A percentile compares a stretch with the other conserved stretches of the same genome.
Conservation (phyloP, 371 early-diverging fungal genomes). For the Thermomucor indicae-seudaticae region DNA sequence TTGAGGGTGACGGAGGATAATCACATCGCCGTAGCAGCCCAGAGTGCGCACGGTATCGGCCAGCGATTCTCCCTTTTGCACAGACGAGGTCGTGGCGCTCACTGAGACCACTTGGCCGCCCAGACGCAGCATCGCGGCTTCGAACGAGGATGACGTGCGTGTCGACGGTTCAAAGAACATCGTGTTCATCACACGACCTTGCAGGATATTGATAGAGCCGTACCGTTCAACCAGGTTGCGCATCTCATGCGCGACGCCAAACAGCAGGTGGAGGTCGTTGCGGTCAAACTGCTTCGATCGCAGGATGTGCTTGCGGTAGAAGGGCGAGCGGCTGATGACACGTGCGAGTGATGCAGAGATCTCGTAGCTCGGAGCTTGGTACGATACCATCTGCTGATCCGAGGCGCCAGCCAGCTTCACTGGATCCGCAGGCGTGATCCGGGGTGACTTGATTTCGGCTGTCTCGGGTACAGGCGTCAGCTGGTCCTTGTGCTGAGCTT, state of each 20-base stretch:
- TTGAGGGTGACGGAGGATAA: conserved; percentile 92
- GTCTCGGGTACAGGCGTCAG: conserved; percentile 6
- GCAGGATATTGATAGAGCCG: conserved; percentile 78
- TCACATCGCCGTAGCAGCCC: conserved; percentile 86
- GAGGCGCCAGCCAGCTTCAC: conserved; percentile 32
- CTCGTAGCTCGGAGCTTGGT: conserved; percentile 33
- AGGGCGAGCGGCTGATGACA: conserved; percentile 77
- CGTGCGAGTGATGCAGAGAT: conserved; percentile 63
- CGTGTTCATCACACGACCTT: conserved; percentile 88
- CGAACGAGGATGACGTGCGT: conserved; percentile 90
- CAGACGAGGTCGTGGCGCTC: conserved; percentile 79
- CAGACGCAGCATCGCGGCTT: conserved; percentile 91
- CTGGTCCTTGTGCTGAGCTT: conserved; percentile 4
- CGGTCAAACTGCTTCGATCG: conserved; percentile 88
- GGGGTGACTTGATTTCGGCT: conserved; percentile 14
- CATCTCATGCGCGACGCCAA: conserved; percentile 98
- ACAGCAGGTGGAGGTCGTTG: conserved; percentile 88
- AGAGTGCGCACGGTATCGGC: conserved; percentile 94
- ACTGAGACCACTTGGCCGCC: conserved; percentile 90
- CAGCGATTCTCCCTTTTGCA: conserved; percentile 93
- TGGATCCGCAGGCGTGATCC: conserved; percentile 13
- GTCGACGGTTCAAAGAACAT: conserved; percentile 98
- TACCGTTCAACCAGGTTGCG: conserved; percentile 86
- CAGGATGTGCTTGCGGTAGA: conserved; percentile 89
- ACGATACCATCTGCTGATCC: conserved; percentile 31